Evolutionary conservation across 2,329 filamentous ascomycete genomes (phyloP).

Genomic region (Penicillium sp.): DNA sequence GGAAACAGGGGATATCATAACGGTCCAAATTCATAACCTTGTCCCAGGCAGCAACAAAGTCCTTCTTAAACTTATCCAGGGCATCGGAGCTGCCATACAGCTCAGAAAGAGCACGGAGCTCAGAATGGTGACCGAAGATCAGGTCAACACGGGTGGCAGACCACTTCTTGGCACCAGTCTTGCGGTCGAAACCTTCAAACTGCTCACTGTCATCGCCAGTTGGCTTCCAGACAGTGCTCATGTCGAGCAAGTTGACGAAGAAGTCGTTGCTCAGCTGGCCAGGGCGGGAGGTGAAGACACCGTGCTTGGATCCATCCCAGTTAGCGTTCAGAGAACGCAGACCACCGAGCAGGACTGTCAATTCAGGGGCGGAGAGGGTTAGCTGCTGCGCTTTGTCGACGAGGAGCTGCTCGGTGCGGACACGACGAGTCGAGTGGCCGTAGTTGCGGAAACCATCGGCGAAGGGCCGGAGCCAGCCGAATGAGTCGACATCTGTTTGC

Average conservation of each 20-base stretch:
- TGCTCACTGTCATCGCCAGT: conserved; percentile 53
- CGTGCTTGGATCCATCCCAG: conserved; percentile 66
- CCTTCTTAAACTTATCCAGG: conserved; percentile 64
- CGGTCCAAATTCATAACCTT: conserved; percentile 75
- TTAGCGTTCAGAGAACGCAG: conserved; percentile 69
- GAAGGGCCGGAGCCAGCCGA: conserved; percentile 65
- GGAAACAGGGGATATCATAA: conserved; percentile 55
- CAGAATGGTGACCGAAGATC: conserved; percentile 71
- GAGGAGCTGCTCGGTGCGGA: conserved; percentile 66
- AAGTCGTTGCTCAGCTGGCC: conserved; percentile 76
- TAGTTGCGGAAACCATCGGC: conserved; percentile 82
- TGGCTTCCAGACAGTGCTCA: conserved; percentile 63
- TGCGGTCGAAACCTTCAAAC: conserved; percentile 65
- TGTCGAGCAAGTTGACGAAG: conserved; percentile 76
- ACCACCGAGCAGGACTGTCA: conserved; percentile 70
- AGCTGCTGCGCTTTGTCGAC: conserved; percentile 71
- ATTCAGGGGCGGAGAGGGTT: conserved; percentile 67
- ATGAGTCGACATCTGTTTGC: conserved; percentile 66
- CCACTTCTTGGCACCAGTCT: conserved; percentile 67
- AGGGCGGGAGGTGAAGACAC: conserved; percentile 67
- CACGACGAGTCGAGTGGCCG: conserved; percentile 61
- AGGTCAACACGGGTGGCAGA: conserved; percentile 67
- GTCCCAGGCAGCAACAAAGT: conserved; percentile 70
- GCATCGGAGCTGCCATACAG: conserved; percentile 64
- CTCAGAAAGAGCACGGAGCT: conserved; percentile 69